A percentile compares a stretch with the other conserved stretches of the same genome.
Conservation (phyloP, 2,329 filamentous ascomycete genomes). For the Penicillium sp. region DNA sequence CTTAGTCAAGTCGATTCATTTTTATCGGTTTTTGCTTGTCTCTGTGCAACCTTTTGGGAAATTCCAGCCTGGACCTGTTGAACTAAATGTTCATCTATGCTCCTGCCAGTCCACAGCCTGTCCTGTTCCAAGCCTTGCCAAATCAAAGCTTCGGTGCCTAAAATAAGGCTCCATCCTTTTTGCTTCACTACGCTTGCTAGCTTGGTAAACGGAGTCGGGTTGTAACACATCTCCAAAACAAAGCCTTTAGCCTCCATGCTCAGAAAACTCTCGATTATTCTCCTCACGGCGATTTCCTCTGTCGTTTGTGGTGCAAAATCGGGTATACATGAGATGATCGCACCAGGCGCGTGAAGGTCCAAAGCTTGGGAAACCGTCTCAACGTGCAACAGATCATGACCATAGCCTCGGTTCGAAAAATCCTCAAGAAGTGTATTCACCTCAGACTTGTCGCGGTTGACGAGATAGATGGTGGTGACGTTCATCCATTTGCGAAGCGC, state of each 20-base stretch:
- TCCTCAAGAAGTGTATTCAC: slow-evolving; percentile 18
- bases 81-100: no score
- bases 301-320: slow-evolving; percentile 16
- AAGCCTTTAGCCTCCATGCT: slow-evolving; percentile 11
- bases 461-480: slow-evolving; percentile 21
- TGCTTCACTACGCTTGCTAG: no score
- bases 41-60: no score
- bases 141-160: no score
- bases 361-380: slow-evolving; percentile 8
- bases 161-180: no score
- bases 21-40: no score
- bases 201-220: slow-evolving; percentile 1
- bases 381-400: background rate
- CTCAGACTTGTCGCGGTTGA: slow-evolving; percentile 21
- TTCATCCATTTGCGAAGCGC: slow-evolving; percentile 23
- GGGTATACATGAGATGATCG: slow-evolving; percentile 25
- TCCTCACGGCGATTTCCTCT: slow-evolving; percentile 14
- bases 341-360: slow-evolving; percentile 9
- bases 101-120: no score
- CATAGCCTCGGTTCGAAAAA: slow-evolving; percentile 3
- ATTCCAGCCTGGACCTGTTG: no score
- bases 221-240: slow-evolving; percentile 30
- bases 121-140: no score
- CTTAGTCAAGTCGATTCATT: no score
- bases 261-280: slow-evolving; percentile 4